Evolutionary conservation across 148 eudicot species (phyloP), one percentile per base, ranked within the genome.

Genomic region (Chenopodium formosanum): DNA sequence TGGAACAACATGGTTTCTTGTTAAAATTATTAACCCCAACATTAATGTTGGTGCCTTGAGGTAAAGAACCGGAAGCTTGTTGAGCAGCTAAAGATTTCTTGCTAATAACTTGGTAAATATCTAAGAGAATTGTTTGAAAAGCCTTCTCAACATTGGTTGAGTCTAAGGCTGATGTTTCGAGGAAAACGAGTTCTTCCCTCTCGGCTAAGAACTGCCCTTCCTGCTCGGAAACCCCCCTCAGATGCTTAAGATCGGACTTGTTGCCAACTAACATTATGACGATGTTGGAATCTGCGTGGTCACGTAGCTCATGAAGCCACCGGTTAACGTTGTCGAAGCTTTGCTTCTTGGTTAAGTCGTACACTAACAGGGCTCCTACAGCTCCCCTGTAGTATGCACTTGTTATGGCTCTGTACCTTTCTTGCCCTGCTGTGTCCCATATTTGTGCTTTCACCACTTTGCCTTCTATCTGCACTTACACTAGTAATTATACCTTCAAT

Each of bases 341-440:
- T 77, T 87, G 93, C 34, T 74, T 84, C 82, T 92, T 92, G 66
- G 95, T 90, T 50, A 90, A 85, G 90, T 92, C 85, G 19, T 83
- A 83, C 25, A 83, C 85, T 23, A 83, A 50, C 0, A 83, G 79
- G 62, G 85, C 82, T 16, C 96, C 97, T 7, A 88, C 91, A 3
- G 97, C 95, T n/a, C 97, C 95, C 78, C 97, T 86, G 78, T 93
- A 93, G 73, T 93, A 91, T 16, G 97, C 97, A 66, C 93, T 91
- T 29, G 97, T 93, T 79, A 93, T 93, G 66, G 97, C 97, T 80
- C 97, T 84, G 81, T 91, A 93, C 82, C 94, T 83, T 73, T 91
- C 97, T 86, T 93, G 97, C 7, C 97, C 97, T 89, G 85, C 82
- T 78, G 82, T 83, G 82, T 83, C 85, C 85, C 85, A 83, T 73